Evolutionary conservation across 2,329 filamentous ascomycete genomes (phyloP), one percentile per base, ranked within the genome.

Genomic region (Trichothecium roseum): DNA sequence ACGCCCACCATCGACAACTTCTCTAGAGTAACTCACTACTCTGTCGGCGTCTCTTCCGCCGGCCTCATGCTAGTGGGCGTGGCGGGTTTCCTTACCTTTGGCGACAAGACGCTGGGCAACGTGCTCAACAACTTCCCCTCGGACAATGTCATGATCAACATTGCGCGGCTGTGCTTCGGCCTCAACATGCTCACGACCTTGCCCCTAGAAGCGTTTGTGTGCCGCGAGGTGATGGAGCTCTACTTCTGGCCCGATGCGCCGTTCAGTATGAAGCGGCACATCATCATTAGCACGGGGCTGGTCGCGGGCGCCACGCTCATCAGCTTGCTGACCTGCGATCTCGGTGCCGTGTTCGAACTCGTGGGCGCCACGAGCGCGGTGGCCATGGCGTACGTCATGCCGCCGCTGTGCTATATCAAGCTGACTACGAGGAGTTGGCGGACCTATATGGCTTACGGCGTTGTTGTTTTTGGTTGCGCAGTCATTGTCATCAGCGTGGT

Each of bases 161-260:
- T 98, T 39, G 91, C 91, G 16, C 81, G 91, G 36, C 72, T 98
- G 34, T 95, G 86, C 62, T 96, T 98, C 54, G 91, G 91, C 2
- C 73, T 98, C 45, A 98, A 98, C 68, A 98, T 98, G 91, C 77
- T 98, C 50, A 95, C 91, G 12, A 96, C 91, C 2, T 68, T 98
- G 26, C 91, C 91, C 0, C 79, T 98, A 40, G 91, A 98, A 66
- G 88, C 87, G 13, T 98, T 98, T 57, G 91, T 98, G 37, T 98
- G 91, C 60, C 78, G 91, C 51, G 91, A 95, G 60, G 88, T 95
- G 43, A 94, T 95, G 84, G 74, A 85, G 46, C 87, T 85, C 43
- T 95, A 94, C 59, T 80, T 69, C 53, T 78, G 70, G 49, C 74
- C 72, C 1, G 68, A 66, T 40, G 85, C 66, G 46, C 81, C 83